phyloP scores from a whole-genome alignment of 805 yeast genomes.

The Nakazawaea siamensis region DNA sequence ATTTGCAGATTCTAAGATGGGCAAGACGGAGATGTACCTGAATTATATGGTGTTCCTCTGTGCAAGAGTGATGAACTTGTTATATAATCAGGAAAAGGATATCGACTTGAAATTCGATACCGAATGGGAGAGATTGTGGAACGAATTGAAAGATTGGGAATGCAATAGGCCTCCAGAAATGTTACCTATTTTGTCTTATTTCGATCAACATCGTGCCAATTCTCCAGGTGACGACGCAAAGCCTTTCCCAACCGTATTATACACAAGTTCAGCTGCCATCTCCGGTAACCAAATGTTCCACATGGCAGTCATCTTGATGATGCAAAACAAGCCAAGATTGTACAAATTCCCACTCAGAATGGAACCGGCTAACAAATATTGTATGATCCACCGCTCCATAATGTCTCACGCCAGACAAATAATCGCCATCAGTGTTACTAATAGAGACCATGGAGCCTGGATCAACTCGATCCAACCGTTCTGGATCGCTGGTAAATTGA shows the following conservation, averaged over 20 bases:
- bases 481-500: slow-evolving; percentile 18
- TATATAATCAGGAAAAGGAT: slow-evolving; percentile 14
- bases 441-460: slow-evolving; percentile 19
- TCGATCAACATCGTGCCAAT: not conserved
- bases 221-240: slow-evolving; percentile 10
- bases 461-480: slow-evolving; percentile 20
- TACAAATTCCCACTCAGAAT: slow-evolving; percentile 18
- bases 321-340: slow-evolving; percentile 30
- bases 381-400: slow-evolving; percentile 8
- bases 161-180: slow-evolving; percentile 25
- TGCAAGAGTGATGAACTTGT: slow-evolving; percentile 26
- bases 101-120: slow-evolving; percentile 22
- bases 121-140: slow-evolving; percentile 32
- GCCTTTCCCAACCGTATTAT: slow-evolving; percentile 30
- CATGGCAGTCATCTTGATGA: slow-evolving; percentile 28
- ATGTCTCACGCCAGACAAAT: slow-evolving; percentile 27
- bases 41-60: slow-evolving; percentile 28
- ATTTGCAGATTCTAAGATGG: slow-evolving; percentile 10
- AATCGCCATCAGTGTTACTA: slow-evolving; percentile 25
- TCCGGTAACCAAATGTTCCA: slow-evolving; percentile 30
- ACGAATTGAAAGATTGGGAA: slow-evolving; percentile 30
- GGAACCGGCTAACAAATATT: slow-evolving; percentile 1
- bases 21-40: slow-evolving; percentile 18
- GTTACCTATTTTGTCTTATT: slow-evolving; percentile 20
- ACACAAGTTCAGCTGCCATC: slow-evolving; percentile 27